A percentile compares a stretch with the other conserved stretches of the same genome.
phyloP scores from a whole-genome alignment of 495 filamentous ascomycete species.

The Podospora pseudoanserina region DNA sequence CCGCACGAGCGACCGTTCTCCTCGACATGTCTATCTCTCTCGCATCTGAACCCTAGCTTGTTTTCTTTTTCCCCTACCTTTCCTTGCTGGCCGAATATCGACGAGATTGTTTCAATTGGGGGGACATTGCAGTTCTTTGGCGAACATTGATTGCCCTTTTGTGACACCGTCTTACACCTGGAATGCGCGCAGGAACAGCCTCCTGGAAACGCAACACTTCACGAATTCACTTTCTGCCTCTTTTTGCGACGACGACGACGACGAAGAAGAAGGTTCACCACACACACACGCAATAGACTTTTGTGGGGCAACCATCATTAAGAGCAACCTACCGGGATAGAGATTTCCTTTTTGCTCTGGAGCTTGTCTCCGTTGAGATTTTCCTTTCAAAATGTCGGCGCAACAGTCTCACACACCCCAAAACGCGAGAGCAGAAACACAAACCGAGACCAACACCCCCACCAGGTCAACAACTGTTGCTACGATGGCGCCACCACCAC shows the following conservation, averaged over 20 bases:
- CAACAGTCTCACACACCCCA: slow-evolving; percentile 5
- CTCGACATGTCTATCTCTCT: slow-evolving; percentile 8
- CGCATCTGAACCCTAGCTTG: slow-evolving; percentile 7
- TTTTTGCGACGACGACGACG: neutral
- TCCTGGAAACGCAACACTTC: neutral
- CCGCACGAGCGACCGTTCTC: neutral
- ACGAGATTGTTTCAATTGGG: neutral
- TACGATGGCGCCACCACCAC: slow-evolving; percentile 12
- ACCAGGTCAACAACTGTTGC: neutral
- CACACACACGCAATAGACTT: neutral
- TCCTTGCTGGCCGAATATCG: slow-evolving; percentile 2
- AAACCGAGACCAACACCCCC: neutral
- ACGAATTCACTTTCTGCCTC: neutral
- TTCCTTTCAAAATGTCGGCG: slow-evolving; percentile 29
- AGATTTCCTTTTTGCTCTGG: neutral
- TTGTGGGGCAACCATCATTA: neutral
- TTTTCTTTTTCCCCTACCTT: slow-evolving; percentile 1
- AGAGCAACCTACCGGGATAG: neutral
- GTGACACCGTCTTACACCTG: slow-evolving; percentile 11
- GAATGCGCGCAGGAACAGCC: slow-evolving; percentile 8
- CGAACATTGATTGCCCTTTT: neutral
- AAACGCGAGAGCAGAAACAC: neutral
- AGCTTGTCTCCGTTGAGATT: slow-evolving; percentile 9
- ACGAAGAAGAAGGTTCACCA: neutral
- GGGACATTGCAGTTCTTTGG: neutral